Conservation (phyloP, 139 green algal species). For the Parachlorella kessleri region DNA sequence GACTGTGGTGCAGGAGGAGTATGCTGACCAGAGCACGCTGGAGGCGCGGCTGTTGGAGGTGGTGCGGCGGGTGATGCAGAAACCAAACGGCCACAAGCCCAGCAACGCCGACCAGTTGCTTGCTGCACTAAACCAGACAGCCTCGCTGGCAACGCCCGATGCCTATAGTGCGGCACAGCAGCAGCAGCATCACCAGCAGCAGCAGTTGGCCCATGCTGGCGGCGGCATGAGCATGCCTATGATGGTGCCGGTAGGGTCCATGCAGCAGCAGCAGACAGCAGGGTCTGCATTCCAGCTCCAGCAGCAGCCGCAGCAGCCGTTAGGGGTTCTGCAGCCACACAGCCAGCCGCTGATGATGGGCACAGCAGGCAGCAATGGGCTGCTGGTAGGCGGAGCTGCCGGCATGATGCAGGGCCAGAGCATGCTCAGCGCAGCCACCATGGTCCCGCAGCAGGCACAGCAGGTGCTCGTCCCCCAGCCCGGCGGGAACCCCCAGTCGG, state of each 20-base stretch:
- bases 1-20: constrained; percentile 88
- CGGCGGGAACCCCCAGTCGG: no score
- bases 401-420: no score
- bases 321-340: not conserved
- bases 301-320: constrained; percentile 1
- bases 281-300: no score
- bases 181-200: no score
- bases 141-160: not conserved
- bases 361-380: no score
- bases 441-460: constrained; percentile 21
- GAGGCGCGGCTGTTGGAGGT: constrained; percentile 84
- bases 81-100: constrained; percentile 12
- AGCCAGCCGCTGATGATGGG: no score
- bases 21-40: constrained; percentile 77
- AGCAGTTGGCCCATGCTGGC: no score
- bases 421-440: no score
- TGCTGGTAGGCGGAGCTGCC: no score
- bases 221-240: not conserved
- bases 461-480: no score
- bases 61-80: constrained; percentile 68
- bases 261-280: constrained; percentile 3
- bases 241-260: not conserved
- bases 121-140: not conserved
- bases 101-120: not conserved
- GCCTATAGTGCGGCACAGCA: no score